These are phyloP conservation scores for Ustulina deusta DNA, from an alignment of 2,329 filamentous ascomycete species.

Conservation along the genomic window DNA sequence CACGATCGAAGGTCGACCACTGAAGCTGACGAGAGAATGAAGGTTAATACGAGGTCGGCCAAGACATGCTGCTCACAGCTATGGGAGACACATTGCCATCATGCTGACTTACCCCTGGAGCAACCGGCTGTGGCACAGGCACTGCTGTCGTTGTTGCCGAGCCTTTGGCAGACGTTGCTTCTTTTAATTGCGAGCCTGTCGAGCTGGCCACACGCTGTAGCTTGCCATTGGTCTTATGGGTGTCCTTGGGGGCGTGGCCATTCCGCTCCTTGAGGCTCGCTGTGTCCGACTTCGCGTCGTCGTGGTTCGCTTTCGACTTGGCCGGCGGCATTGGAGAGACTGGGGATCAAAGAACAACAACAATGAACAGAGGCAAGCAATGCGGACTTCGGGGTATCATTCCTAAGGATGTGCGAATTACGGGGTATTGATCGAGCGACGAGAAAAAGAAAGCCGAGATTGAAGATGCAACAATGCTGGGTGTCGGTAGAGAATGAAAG, in stretches of 20 bases:
- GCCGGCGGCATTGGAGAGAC: conserved; percentile 46
- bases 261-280: conserved; percentile 52
- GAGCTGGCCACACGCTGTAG: conserved; percentile 67
- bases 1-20: conserved; percentile 76
- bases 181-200: conserved; percentile 61
- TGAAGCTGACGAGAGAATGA: conserved; percentile 60
- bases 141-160: conserved; percentile 37
- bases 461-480: conserved; percentile 12
- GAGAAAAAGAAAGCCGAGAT: conserved; percentile 1
- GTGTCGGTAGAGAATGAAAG: conserved; percentile 12
- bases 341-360: conserved; percentile 46
- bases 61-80: conserved; percentile 22
- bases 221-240: conserved; percentile 62
- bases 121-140: conserved; percentile 42
- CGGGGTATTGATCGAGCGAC: background rate
- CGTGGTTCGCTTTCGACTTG: conserved; percentile 51
- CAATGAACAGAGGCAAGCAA: conserved; percentile 29
- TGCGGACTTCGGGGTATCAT: conserved; percentile 41
- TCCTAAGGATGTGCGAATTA: conserved; percentile 37
- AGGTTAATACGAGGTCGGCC: conserved; percentile 34
- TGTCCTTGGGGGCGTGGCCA: conserved; percentile 46
- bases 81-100: conserved; percentile 11
- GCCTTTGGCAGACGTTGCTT: conserved; percentile 55
- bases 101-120: conserved; percentile 47
- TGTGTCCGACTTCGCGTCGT: conserved; percentile 53